A percentile compares a stretch with the other conserved stretches of the same genome.
phyloP scores from a whole-genome alignment of 257 asterid genomes.

The Nicotiana benthamiana region DNA sequence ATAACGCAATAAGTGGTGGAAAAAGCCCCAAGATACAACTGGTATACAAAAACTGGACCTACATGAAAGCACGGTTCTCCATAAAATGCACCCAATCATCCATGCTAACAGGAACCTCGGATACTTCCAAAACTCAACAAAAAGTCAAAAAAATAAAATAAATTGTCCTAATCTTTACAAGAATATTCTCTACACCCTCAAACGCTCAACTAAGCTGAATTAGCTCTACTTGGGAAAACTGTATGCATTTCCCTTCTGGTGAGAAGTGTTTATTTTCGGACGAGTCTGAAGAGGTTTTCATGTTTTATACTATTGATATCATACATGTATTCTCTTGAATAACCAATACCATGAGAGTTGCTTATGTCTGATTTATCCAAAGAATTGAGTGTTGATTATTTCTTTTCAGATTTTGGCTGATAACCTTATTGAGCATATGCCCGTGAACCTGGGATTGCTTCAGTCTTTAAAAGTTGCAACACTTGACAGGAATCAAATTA shows the following conservation, averaged over 20 bases:
- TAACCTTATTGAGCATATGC: conserved; percentile 71
- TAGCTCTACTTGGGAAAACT: not conserved
- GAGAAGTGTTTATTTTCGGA: not conserved
- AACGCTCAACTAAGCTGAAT: not conserved
- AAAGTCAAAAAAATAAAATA: not conserved
- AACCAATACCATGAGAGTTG: not conserved
- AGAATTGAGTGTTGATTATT: not conserved
- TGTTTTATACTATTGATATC: not conserved
- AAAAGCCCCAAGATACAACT: not conserved
- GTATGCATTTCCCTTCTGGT: not conserved
- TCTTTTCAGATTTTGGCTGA: conserved; percentile 64
- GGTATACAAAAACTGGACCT: not conserved
- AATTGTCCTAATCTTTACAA: not conserved
- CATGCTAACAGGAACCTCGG: not conserved
- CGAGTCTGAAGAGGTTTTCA: not conserved
- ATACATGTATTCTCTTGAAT: not conserved
- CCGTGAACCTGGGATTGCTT: conserved; percentile 85
- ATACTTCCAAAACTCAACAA: not conserved
- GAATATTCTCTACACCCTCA: not conserved
- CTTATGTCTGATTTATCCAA: not conserved
- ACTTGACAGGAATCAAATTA: conserved; percentile 71
- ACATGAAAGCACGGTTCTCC: not conserved
- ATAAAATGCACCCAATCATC: not conserved
- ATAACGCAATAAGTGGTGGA: not conserved
- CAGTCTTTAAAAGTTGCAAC: conserved; percentile 69